phyloP scores from a whole-genome alignment of 129 eudicot species.

The Dittrichia graveolens region DNA sequence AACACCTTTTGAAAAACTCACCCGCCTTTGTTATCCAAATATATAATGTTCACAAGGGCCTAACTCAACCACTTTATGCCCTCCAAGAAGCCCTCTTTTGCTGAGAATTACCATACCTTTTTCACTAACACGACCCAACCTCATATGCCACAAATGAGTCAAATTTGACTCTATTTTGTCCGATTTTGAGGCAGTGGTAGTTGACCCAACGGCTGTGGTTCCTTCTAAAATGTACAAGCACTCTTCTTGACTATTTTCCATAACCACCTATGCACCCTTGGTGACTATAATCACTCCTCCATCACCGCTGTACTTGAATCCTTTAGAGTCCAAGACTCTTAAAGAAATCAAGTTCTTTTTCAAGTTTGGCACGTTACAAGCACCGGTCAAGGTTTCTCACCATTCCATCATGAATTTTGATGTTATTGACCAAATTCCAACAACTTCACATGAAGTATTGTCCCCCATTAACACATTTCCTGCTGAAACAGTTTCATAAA shows the following conservation, averaged over 20 bases:
- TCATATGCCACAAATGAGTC: too few relatives aligned
- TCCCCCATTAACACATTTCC: not conserved
- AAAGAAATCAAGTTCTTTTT: conserved; percentile 1
- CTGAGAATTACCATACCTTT: too few relatives aligned
- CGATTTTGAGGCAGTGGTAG: too few relatives aligned
- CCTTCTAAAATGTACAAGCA: too few relatives aligned
- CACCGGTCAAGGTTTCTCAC: not conserved
- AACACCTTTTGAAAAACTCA: too few relatives aligned
- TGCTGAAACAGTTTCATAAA: not conserved
- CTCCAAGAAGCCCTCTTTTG: too few relatives aligned
- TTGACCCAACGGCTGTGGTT: too few relatives aligned
- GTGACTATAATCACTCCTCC: not conserved
- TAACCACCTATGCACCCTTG: conserved; percentile 2
- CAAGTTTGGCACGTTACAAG: not conserved
- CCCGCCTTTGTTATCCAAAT: too few relatives aligned
- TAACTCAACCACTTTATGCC: too few relatives aligned
- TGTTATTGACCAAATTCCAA: not conserved
- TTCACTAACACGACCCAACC: too few relatives aligned
- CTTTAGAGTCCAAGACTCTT: not conserved
- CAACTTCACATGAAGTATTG: not conserved
- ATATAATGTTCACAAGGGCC: too few relatives aligned
- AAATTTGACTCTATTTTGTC: too few relatives aligned
- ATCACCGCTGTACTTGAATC: not conserved
- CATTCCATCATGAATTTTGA: not conserved
- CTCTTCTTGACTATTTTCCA: not conserved